A percentile compares a stretch with the other conserved stretches of the same genome.
Evolutionary conservation across 345 rosid genomes (phyloP).

Genomic region (Euphorbia lathyris): DNA sequence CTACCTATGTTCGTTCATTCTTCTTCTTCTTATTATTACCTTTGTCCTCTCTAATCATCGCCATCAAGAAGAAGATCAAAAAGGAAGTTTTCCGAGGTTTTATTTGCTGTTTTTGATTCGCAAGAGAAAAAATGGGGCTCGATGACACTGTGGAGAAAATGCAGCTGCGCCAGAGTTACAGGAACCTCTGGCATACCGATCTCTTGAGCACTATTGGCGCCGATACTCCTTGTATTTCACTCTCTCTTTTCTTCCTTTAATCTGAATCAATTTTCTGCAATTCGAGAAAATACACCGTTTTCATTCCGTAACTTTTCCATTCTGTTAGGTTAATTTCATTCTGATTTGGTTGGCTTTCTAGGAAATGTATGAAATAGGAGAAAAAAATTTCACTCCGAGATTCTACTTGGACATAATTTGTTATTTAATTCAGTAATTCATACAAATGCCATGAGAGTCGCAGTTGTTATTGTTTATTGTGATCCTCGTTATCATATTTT

Average conservation of each 20-base stretch:
- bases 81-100: too few species aligned
- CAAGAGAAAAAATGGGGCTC: neutral
- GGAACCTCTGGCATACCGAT: neutral
- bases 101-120: too few species aligned
- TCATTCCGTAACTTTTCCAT: neutral
- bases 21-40: too few species aligned
- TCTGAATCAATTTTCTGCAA: too few species aligned
- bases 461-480: too few species aligned
- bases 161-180: neutral
- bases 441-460: too few species aligned
- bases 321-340: neutral
- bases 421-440: too few species aligned
- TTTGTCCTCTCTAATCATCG: too few species aligned
- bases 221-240: neutral
- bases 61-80: neutral
- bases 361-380: neutral
- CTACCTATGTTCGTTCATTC: too few species aligned
- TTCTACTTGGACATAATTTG: too few species aligned
- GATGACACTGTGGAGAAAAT: neutral
- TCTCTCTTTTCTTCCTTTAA: neutral
- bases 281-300: neutral
- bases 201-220: neutral
- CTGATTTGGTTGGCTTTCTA: slow-evolving; percentile 2
- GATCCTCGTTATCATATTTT: too few species aligned
- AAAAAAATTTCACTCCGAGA: too few species aligned